Conservation (phyloP, 495 filamentous ascomycete species). For the Aspergillus indologenus region DNA sequence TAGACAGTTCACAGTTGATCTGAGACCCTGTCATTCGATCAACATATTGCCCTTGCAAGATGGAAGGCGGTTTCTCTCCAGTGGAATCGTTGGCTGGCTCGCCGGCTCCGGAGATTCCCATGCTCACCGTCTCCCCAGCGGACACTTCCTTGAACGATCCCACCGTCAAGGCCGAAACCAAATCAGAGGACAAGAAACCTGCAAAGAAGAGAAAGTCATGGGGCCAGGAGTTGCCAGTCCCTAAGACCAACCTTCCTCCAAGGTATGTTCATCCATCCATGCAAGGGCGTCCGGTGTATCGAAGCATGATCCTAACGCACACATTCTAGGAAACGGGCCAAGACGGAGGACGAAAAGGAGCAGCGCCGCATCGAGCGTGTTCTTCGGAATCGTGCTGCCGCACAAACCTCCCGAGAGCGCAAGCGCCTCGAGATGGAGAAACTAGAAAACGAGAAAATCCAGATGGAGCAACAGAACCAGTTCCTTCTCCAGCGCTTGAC, state of each 20-base stretch:
- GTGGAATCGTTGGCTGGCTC: conserved; percentile 33
- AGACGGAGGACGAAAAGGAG: conserved; percentile 98
- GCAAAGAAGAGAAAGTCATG: conserved; percentile 97
- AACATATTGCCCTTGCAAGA: conserved; percentile 19
- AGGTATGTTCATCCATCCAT: conserved; percentile 54
- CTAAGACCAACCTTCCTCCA: conserved; percentile 94
- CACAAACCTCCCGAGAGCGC: conserved; percentile 92
- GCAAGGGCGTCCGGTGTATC: neutral
- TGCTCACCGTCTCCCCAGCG: conserved; percentile 49
- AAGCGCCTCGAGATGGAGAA: conserved; percentile 93
- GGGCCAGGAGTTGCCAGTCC: conserved; percentile 94
- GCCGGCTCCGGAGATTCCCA: conserved; percentile 35
- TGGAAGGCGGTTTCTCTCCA: conserved; percentile 38
- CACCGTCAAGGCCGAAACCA: conserved; percentile 26
- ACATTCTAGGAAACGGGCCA: conserved; percentile 79
- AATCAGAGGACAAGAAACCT: conserved; percentile 67
- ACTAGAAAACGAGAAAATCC: conserved; percentile 70
- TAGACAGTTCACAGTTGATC: conserved; percentile 9
- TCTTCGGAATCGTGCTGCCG: conserved; percentile 89
- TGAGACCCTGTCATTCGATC: conserved; percentile 5
- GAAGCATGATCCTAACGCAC: neutral
- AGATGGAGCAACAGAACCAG: conserved; percentile 65
- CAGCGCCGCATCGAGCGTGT: conserved; percentile 96
- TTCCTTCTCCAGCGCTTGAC: conserved; percentile 63
- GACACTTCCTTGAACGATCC: conserved; percentile 42